Evolutionary conservation across 129 eudicot genomes (phyloP), one percentile per base, ranked within the genome.

Genomic region (Mikania micrantha): DNA sequence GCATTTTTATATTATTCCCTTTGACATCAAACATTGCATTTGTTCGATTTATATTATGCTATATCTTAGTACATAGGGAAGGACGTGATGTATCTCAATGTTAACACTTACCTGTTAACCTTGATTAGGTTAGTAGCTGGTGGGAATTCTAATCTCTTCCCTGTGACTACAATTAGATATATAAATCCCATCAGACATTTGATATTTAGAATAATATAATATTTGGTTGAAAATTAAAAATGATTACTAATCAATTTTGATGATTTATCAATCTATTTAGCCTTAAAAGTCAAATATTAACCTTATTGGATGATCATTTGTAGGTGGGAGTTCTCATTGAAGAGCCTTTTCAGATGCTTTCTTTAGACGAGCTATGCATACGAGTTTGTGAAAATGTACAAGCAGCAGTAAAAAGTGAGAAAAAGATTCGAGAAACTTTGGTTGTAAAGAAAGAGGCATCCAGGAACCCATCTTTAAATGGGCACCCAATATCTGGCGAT

Each of bases 311-410:
- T 71, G 67, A 21, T 25, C 52, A 74, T 61, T 70, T 83, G 79
- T 81, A 94, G 99, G 99, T 94, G 57, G 99, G 99, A 69, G 99
- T 94, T 52, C 90, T 94, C 17, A 94, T 94, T 10, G 99, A 94
- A 81, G 99, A 94, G 76, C 99, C 99, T 25, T 94, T 94, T 72
- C 86, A 95, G 22, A 85, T 89, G 95, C 99, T 94, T 48, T 90
- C 93, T 45, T 87, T 94, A 34, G 97, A 94, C 45, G 95, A 89
- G 78, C 85, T 86, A 5, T 89, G 96, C 72, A 28, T 72, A 9
- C 80, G 15, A 41, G 79, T 81, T 57, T 82, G 66, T 34, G 57
- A 60, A 74, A 78, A 83, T 27, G 79, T 94, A 21, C 78, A 77
- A 20, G 99, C 89, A 62, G 79, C 85, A 24, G 66, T 85, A 44